These are phyloP conservation scores for Exophiala xenobiotica DNA, from an alignment of 2,329 filamentous ascomycete genomes.

Conservation along the genomic window DNA sequence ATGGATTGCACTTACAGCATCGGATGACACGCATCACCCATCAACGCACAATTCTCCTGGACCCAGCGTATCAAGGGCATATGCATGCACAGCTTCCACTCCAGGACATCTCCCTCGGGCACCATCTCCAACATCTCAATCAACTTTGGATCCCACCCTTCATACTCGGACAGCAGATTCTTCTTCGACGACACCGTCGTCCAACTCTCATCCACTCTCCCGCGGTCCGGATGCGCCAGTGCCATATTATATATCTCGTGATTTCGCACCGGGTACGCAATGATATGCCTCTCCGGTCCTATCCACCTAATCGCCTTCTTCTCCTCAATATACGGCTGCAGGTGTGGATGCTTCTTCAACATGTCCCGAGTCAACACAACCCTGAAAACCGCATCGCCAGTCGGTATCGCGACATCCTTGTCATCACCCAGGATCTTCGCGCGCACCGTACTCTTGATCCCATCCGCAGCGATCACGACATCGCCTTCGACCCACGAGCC, in stretches of 20 bases:
- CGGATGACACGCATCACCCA: conserved; percentile 47
- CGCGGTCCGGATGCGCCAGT: conserved; percentile 60
- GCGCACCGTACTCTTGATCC: conserved; percentile 21
- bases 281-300: conserved; percentile 34
- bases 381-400: conserved; percentile 35
- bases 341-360: conserved; percentile 31
- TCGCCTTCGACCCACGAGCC: conserved; percentile 30
- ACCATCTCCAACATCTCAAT: conserved; percentile 60
- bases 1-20: conserved; percentile 37
- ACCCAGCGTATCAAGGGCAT: conserved; percentile 63
- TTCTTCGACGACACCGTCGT: conserved; percentile 62
- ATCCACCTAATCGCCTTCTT: conserved; percentile 37
- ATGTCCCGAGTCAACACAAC: conserved; percentile 31
- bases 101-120: conserved; percentile 62
- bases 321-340: conserved; percentile 30
- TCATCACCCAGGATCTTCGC: conserved; percentile 26
- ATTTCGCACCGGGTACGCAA: conserved; percentile 39
- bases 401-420: conserved; percentile 37
- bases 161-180: conserved; percentile 60
- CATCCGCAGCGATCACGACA: conserved; percentile 31
- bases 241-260: conserved; percentile 68
- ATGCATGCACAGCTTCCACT: conserved; percentile 65
- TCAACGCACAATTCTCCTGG: conserved; percentile 37
- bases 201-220: conserved; percentile 63
- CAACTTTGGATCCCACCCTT: conserved; percentile 60